Evolutionary conservation across 2,329 filamentous ascomycete genomes (phyloP).

Genomic region (Didymella pinodella): DNA sequence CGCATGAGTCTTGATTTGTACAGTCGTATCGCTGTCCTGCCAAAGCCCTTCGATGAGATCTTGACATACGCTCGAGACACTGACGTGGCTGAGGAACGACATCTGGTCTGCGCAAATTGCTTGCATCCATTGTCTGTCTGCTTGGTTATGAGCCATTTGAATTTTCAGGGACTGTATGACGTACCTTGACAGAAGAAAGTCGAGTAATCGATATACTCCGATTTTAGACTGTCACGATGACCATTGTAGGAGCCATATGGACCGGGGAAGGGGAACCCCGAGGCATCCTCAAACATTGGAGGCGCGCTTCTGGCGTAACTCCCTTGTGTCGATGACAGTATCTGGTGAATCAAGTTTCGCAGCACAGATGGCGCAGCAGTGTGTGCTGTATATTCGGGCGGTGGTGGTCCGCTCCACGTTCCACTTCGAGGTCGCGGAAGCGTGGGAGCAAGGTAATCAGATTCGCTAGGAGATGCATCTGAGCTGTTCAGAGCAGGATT

Average conservation of each 20-base stretch:
- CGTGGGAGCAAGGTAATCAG: not conserved
- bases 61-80: conserved; percentile 44
- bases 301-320: conserved; percentile 35
- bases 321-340: conserved; percentile 24
- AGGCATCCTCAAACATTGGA: conserved; percentile 29
- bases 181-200: conserved; percentile 36
- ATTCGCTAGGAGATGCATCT: conserved; percentile 17
- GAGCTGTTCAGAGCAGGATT: conserved; percentile 32
- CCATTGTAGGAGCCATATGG: conserved; percentile 8
- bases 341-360: conserved; percentile 1
- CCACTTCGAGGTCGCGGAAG: conserved; percentile 7
- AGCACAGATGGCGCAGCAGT: not conserved
- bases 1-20: conserved; percentile 44
- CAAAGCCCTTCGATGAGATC: conserved; percentile 40
- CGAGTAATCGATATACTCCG: conserved; percentile 34
- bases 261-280: conserved; percentile 38
- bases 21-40: conserved; percentile 42
- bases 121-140: conserved; percentile 41
- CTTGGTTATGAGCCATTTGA: conserved; percentile 10
- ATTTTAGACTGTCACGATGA: conserved; percentile 33
- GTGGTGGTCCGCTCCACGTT: conserved; percentile 4
- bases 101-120: conserved; percentile 39
- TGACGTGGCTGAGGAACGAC: conserved; percentile 47
- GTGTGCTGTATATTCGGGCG: not conserved
- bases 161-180: not conserved